These are phyloP conservation scores for Diaporthe sp. DNA, from an alignment of 2,329 filamentous ascomycete species.

Conservation along the genomic window DNA sequence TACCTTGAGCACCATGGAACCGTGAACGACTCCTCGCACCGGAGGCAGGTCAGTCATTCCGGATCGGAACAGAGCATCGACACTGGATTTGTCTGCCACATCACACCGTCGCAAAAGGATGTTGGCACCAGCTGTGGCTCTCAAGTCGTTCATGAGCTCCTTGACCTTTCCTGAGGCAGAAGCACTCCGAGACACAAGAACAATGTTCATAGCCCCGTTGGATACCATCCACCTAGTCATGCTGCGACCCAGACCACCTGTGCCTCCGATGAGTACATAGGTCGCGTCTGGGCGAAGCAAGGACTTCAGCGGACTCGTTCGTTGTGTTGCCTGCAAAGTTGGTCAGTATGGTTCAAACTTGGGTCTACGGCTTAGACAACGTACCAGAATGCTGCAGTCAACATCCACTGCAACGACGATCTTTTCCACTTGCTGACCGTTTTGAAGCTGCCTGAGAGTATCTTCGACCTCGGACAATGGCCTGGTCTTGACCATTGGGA, in stretches of 20 bases:
- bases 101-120: constrained; percentile 46
- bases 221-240: constrained; percentile 45
- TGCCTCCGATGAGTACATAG: constrained; percentile 48
- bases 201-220: constrained; percentile 42
- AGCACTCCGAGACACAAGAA: constrained; percentile 39
- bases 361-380: constrained; percentile 25
- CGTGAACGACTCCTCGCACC: constrained; percentile 53
- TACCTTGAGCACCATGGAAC: constrained; percentile 55
- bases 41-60: constrained; percentile 56
- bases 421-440: constrained; percentile 58
- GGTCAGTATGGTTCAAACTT: not conserved
- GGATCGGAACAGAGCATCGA: constrained; percentile 57
- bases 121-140: constrained; percentile 3
- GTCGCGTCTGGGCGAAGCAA: constrained; percentile 43
- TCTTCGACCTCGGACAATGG: constrained; percentile 56
- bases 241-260: constrained; percentile 47
- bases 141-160: constrained; percentile 37
- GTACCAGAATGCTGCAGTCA: constrained; percentile 2
- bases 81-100: constrained; percentile 52
- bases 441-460: constrained; percentile 55
- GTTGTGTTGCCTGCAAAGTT: constrained; percentile 35
- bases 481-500: constrained; percentile 53
- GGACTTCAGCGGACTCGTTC: not conserved
- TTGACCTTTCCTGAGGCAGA: constrained; percentile 27
- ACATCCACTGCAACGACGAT: not conserved